Evolutionary conservation across 768 basidiomycete genomes (phyloP).

Genomic region (Lactarius tabidus): DNA sequence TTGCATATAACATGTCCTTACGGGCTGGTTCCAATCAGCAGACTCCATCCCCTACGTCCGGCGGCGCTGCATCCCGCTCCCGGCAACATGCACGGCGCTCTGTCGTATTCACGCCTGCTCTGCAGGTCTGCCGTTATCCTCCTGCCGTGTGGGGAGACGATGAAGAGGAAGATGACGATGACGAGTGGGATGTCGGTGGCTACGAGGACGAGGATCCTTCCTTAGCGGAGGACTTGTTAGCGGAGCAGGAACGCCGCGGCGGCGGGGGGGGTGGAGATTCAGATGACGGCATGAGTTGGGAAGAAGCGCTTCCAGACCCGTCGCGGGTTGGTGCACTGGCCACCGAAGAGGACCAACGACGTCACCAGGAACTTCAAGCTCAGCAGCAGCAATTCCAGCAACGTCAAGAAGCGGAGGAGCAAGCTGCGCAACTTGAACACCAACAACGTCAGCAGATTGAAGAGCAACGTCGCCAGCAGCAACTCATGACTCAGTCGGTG

Average conservation of each 20-base stretch:
- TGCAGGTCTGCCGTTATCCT: slow-evolving; percentile 69
- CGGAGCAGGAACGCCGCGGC: slow-evolving; percentile 35
- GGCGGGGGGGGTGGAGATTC: slow-evolving; percentile 44
- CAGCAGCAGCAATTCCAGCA: slow-evolving; percentile 27
- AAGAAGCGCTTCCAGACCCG: slow-evolving; percentile 59
- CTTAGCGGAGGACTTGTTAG: slow-evolving; percentile 51
- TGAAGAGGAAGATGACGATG: slow-evolving; percentile 51
- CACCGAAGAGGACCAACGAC: slow-evolving; percentile 33
- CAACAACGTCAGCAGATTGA: slow-evolving; percentile 32
- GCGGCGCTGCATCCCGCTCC: slow-evolving; percentile 32
- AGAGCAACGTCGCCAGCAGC: slow-evolving; percentile 27
- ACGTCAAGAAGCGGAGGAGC: slow-evolving; percentile 33
- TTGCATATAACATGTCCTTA: slow-evolving; percentile 48
- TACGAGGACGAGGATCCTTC: slow-evolving; percentile 68
- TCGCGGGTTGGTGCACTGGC: slow-evolving; percentile 36
- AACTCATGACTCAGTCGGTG: slow-evolving; percentile 15
- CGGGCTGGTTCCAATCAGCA: slow-evolving; percentile 44
- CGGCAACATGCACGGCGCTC: slow-evolving; percentile 28
- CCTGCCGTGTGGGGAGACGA: slow-evolving; percentile 83
- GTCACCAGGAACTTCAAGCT: slow-evolving; percentile 31
- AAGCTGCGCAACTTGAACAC: slow-evolving; percentile 14
- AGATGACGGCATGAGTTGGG: slow-evolving; percentile 89
- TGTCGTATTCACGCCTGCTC: slow-evolving; percentile 70
- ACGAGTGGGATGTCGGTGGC: slow-evolving; percentile 63
- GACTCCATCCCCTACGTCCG: slow-evolving; percentile 49